Conservation (phyloP, 1,139 yeast genomes). For the Saccharomyces hybrid region DNA sequence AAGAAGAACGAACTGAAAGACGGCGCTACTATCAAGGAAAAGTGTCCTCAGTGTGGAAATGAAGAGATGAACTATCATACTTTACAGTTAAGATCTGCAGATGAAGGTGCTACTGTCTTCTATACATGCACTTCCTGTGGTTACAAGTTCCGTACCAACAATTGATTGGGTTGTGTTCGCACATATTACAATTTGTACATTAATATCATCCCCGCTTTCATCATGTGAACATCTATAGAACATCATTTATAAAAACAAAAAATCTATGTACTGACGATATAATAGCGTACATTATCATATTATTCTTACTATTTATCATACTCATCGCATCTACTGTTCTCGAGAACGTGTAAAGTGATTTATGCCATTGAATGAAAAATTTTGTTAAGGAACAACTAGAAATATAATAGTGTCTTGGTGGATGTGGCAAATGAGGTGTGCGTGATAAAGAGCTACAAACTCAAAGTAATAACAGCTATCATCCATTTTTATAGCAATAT, state of each 20-base stretch:
- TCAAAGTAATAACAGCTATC: not conserved
- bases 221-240: not conserved
- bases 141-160: slow-evolving; percentile 87
- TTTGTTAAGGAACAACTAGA: not conserved
- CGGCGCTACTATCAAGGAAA: slow-evolving; percentile 93
- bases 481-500: not conserved
- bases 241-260: not conserved
- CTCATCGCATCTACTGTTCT: not conserved
- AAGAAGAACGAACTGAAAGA: slow-evolving; percentile 75
- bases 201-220: not conserved
- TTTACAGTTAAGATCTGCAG: slow-evolving; percentile 91
- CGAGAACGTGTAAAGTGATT: not conserved
- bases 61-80: slow-evolving; percentile 98
- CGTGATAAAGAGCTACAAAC: not conserved
- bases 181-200: not conserved
- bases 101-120: slow-evolving; percentile 95
- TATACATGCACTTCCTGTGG: slow-evolving; percentile 93
- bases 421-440: not conserved
- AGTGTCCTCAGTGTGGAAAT: slow-evolving; percentile 95
- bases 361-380: not conserved
- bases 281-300: not conserved
- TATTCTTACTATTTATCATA: not conserved
- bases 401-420: not conserved
- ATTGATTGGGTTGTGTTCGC: slow-evolving; percentile 24
- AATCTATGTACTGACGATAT: not conserved